These are phyloP conservation scores for Aurinia saxatilis DNA, from an alignment of 345 rosid species.

Conservation along the genomic window DNA sequence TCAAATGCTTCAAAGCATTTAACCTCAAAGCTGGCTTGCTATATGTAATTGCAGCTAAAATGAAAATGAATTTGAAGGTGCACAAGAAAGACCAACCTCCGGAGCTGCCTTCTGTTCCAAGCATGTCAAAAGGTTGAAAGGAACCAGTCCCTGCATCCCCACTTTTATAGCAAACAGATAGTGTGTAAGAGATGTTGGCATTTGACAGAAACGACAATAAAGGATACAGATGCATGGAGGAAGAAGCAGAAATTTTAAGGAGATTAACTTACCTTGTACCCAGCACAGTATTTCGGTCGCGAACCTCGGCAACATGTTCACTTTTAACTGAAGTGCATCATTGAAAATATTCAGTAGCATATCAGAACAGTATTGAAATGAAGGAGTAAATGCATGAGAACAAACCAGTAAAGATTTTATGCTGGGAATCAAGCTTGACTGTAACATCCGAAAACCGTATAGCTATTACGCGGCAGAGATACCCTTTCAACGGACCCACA, in stretches of 20 bases:
- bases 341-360: constrained; percentile 9
- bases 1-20: background rate
- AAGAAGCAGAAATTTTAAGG: background rate
- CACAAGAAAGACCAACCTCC: constrained; percentile 44
- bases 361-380: background rate
- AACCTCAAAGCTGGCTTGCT: background rate
- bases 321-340: constrained; percentile 53
- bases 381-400: constrained; percentile 4
- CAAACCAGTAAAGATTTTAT: constrained; percentile 74
- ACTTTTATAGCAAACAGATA: constrained; percentile 35
- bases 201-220: constrained; percentile 4
- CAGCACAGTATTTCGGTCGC: constrained; percentile 47
- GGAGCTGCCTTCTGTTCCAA: constrained; percentile 57
- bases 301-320: constrained; percentile 91
- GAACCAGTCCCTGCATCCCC: constrained; percentile 53
- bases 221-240: background rate
- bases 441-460: constrained; percentile 72
- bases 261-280: constrained; percentile 35
- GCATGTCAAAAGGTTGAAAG: constrained; percentile 57
- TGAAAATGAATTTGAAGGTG: background rate
- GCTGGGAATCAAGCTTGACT: constrained; percentile 90
- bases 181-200: constrained; percentile 21
- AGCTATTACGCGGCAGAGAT: constrained; percentile 82
- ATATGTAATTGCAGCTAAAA: background rate
- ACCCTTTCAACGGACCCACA: constrained; percentile 91